Evolutionary conservation across 2,329 filamentous ascomycete genomes (phyloP).

Genomic region (Tolypocladium guangdongense): DNA sequence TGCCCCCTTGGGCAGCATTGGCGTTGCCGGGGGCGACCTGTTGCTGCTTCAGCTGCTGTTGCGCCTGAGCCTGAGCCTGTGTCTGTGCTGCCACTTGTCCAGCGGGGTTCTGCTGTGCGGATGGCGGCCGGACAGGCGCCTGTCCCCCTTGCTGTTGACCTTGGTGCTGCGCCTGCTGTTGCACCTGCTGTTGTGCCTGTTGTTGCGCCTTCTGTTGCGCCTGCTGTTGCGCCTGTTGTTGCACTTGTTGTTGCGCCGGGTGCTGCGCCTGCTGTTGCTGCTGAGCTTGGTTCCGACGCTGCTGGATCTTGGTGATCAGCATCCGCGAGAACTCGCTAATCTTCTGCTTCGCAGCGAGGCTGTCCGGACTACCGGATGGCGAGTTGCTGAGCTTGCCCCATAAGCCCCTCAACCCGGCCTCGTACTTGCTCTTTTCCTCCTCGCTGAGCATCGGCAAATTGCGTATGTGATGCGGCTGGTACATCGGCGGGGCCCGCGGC

Average conservation of each 20-base stretch:
- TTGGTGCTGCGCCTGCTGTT: slow-evolving; percentile 2
- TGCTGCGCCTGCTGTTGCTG: slow-evolving; percentile 16
- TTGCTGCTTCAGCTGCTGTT: slow-evolving; percentile 2
- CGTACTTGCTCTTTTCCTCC: slow-evolving; percentile 48
- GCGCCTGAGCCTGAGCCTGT: slow-evolving; percentile 9
- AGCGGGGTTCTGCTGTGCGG: slow-evolving; percentile 4
- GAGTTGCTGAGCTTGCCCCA: slow-evolving; percentile 42
- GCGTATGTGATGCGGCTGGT: slow-evolving; percentile 41
- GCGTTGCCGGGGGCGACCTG: neutral
- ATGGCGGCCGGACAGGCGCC: neutral
- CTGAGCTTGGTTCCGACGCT: slow-evolving; percentile 23
- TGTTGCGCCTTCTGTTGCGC: slow-evolving; percentile 5
- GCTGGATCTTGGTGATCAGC: slow-evolving; percentile 40
- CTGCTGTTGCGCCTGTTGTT: slow-evolving; percentile 14
- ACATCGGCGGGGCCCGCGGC: slow-evolving; percentile 27
- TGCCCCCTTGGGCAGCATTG: neutral
- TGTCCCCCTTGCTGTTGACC: neutral
- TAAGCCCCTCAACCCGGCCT: slow-evolving; percentile 40
- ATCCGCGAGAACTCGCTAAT: slow-evolving; percentile 50
- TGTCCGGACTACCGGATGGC: slow-evolving; percentile 34
- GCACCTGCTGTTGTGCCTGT: slow-evolving; percentile 4
- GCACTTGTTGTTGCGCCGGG: slow-evolving; percentile 3
- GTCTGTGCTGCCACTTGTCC: slow-evolving; percentile 8
- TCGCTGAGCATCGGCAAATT: slow-evolving; percentile 37
- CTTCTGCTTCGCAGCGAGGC: slow-evolving; percentile 43